Evolutionary conservation across 805 yeast genomes (phyloP), one percentile per base, ranked within the genome.

Genomic region (Teunomyces atbi): DNA sequence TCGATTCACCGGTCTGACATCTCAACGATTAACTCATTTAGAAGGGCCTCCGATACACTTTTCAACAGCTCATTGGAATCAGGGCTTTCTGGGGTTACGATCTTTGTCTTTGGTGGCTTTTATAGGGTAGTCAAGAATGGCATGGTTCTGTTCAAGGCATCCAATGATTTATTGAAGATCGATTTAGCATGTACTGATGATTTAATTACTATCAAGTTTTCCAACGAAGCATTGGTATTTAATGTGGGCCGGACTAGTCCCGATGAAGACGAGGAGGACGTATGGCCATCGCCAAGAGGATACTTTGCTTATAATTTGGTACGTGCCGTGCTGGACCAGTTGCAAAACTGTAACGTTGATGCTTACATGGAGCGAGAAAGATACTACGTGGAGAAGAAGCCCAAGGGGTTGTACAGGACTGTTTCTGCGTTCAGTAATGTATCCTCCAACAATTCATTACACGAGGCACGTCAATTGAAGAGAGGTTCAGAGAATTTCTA

Each of bases 21-120:
- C 21, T 36, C 39, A 19, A 36, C 39, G 5, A 21, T 36, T 12
- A 36, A 36, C 15, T 36, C 39, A 3, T 36, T 20, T 13, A 36
- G 18, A 13, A 21, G 27, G 21, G 39, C 12, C 2, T 36, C 39
- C 7, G 39, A 36, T 21, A 36, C 27, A 10, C 23, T 36, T 3
- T 36, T 36, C 6, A 36, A 13, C 28, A 19, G 23, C 5, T 36
- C 28, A 3, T 26, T 36, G 15, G 39, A 36, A 13, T 36, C 39
- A 5, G 53, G 50, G 1, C 21, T 45, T 29, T 43, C 46, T 26
- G 45, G 51, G 10, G 53, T 68, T 1, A 52, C 65, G 12, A 60
- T 72, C 0, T 70, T 63, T 49, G 53, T 68, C 11, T 71, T 70
- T 56, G 77, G 76, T 2, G 77, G 77, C 3, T 72, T 71, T 45